Percentiles rank a stretch among this genome's conserved stretches.
These are phyloP conservation scores for Colletotrichum shisoi DNA, from an alignment of 2,329 filamentous ascomycete species.

Conservation along the genomic window DNA sequence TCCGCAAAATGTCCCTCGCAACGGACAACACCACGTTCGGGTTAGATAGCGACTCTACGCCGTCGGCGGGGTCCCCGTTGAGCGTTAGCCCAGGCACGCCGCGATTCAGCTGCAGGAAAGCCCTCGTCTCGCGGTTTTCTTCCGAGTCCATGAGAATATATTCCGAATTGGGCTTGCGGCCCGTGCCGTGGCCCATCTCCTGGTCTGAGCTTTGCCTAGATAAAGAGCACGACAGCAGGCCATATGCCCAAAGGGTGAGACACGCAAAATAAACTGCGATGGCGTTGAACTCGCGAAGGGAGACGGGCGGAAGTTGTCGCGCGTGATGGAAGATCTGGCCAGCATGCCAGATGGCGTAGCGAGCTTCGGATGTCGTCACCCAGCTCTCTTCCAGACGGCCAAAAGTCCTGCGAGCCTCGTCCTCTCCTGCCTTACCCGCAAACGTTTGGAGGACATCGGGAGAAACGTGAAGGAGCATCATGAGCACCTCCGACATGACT, in stretches of 20 bases:
- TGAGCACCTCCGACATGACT: conserved; percentile 36
- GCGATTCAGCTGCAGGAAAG: conserved; percentile 35
- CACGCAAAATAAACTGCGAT: conserved; percentile 45
- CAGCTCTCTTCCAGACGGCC: conserved; percentile 48
- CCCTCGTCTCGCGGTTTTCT: conserved; percentile 35
- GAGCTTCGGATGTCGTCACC: conserved; percentile 48
- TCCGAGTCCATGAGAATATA: conserved; percentile 35
- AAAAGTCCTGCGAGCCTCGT: conserved; percentile 49
- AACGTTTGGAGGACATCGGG: conserved; percentile 55
- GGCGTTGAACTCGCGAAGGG: conserved; percentile 42
- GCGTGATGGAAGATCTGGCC: conserved; percentile 44
- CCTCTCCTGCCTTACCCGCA: conserved; percentile 53
- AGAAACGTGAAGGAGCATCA: conserved; percentile 50
- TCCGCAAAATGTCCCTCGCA: conserved; percentile 23
- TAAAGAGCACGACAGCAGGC: conserved; percentile 28
- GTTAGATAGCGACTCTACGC: conserved; percentile 27
- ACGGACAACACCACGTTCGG: conserved; percentile 31
- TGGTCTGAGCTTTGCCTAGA: conserved; percentile 25
- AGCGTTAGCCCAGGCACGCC: conserved; percentile 32
- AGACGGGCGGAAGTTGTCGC: conserved; percentile 36
- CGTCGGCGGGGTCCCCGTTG: conserved; percentile 32
- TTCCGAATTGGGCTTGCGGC: not conserved
- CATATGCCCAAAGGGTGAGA: conserved; percentile 45
- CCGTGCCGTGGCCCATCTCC: conserved; percentile 1
- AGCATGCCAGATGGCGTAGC: conserved; percentile 46